Evolutionary conservation across 1,139 yeast species (phyloP).

Genomic region (Blastobotrys indianensis): DNA sequence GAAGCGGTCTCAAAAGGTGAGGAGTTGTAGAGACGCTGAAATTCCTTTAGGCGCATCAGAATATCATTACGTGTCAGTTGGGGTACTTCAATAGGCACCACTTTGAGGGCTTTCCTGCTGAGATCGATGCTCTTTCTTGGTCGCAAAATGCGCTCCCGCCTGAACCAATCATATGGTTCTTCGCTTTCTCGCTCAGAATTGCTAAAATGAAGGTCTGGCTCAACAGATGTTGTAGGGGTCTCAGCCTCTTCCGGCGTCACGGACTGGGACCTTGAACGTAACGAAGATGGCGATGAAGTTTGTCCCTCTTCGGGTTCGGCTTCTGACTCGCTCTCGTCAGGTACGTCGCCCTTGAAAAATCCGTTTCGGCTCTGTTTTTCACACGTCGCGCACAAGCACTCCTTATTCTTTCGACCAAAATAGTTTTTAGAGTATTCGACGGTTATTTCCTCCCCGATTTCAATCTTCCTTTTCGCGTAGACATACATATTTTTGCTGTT

Average conservation of each 20-base stretch:
- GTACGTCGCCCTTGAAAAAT: constrained; percentile 9
- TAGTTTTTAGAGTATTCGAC: constrained; percentile 40
- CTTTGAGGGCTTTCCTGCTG: neutral
- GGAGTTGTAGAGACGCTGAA: constrained; percentile 17
- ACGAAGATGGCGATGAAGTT: neutral
- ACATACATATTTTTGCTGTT: constrained; percentile 31
- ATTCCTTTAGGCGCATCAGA: constrained; percentile 6
- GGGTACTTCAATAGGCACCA: neutral
- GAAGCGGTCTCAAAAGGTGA: constrained; percentile 19
- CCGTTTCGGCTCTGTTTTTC: constrained; percentile 31
- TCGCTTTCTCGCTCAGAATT: constrained; percentile 4
- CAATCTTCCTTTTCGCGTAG: constrained; percentile 33
- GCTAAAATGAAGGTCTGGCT: constrained; percentile 13
- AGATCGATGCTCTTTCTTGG: constrained; percentile 11
- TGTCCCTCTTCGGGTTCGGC: neutral
- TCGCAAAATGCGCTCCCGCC: constrained; percentile 12
- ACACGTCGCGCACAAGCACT: constrained; percentile 43
- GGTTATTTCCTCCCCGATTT: constrained; percentile 43
- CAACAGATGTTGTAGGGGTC: constrained; percentile 13
- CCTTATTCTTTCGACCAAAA: constrained; percentile 39
- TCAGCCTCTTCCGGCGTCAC: neutral
- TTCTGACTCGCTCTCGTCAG: neutral
- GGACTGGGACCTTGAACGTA: neutral
- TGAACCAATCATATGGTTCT: constrained; percentile 11
- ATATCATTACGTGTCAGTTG: constrained; percentile 6